Conservation (phyloP, 805 yeast species). For the Myxozyma neotropica region DNA sequence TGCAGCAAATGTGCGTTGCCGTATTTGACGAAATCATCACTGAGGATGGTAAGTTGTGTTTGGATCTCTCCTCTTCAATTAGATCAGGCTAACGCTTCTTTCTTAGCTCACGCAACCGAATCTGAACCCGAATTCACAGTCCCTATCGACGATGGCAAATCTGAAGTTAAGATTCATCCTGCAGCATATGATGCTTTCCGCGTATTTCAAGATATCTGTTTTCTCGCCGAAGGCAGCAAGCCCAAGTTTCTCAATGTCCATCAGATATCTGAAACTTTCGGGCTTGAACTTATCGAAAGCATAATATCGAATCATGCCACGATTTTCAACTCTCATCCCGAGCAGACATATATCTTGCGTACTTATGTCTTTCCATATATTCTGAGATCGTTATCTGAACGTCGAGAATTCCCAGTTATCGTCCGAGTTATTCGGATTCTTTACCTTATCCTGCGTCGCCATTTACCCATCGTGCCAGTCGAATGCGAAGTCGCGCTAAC, state of each 20-base stretch:
- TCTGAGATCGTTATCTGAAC: slow-evolving; percentile 62
- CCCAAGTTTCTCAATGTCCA: slow-evolving; percentile 58
- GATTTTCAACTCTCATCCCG: slow-evolving; percentile 60
- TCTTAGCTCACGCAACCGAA: background rate
- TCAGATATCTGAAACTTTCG: slow-evolving; percentile 62
- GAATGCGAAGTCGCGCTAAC: slow-evolving; percentile 84
- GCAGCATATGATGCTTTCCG: slow-evolving; percentile 69
- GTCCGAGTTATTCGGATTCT: slow-evolving; percentile 77
- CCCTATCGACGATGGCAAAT: slow-evolving; percentile 35
- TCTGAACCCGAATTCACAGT: slow-evolving; percentile 31
- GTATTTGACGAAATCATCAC: slow-evolving; percentile 65
- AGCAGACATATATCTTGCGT: slow-evolving; percentile 66
- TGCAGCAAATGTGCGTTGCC: slow-evolving; percentile 78
- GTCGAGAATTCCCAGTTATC: slow-evolving; percentile 64
- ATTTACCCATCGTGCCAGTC: slow-evolving; percentile 61
- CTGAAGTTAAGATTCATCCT: slow-evolving; percentile 36
- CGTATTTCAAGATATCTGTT: slow-evolving; percentile 73
- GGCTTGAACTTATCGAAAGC: slow-evolving; percentile 82
- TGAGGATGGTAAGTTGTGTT: slow-evolving; percentile 15
- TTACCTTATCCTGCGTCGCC: slow-evolving; percentile 61
- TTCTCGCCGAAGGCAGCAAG: slow-evolving; percentile 59
- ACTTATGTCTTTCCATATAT: slow-evolving; percentile 74
- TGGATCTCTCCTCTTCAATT: background rate
- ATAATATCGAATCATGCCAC: slow-evolving; percentile 64
- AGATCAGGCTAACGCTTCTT: background rate